Evolutionary conservation across 2,329 filamentous ascomycete species (phyloP).

Genomic region (Aquanectria penicillioides): DNA sequence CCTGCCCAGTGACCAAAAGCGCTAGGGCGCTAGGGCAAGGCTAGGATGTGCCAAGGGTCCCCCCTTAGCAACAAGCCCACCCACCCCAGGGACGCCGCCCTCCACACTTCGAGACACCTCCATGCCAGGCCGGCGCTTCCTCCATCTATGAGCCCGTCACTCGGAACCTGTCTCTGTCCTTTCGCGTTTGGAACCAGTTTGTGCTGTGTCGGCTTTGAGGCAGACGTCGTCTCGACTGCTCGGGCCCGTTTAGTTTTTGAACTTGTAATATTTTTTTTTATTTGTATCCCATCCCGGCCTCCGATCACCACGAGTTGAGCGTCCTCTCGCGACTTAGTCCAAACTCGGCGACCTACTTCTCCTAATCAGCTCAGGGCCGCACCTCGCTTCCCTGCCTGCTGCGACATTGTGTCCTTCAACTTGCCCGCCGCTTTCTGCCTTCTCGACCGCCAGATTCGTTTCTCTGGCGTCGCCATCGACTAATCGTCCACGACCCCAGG

Average conservation of each 20-base stretch:
- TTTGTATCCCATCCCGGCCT: constrained; percentile 8
- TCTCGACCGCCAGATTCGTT: neutral
- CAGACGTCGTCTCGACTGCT: constrained; percentile 10
- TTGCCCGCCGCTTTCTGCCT: no score
- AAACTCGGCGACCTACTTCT: constrained; percentile 3
- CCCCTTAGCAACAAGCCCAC: constrained; percentile 37
- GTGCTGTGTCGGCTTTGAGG: constrained; percentile 27
- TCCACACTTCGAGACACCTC: constrained; percentile 46
- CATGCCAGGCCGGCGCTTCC: constrained; percentile 44
- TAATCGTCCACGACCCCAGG: constrained; percentile 34
- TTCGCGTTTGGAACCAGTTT: constrained; percentile 33
- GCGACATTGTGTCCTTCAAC: no score
- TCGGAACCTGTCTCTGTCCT: constrained; percentile 37
- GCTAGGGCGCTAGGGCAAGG: constrained; percentile 25
- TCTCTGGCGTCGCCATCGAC: neutral
- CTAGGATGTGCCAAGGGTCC: constrained; percentile 34
- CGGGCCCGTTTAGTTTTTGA: constrained; percentile 18
- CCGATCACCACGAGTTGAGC: neutral
- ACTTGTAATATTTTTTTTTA: constrained; percentile 15
- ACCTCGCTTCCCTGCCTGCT: neutral
- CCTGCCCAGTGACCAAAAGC: constrained; percentile 32
- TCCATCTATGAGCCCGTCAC: constrained; percentile 33
- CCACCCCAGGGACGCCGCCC: constrained; percentile 28
- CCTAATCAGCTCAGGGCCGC: constrained; percentile 13
- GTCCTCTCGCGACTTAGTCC: neutral